Evolutionary conservation across 495 filamentous ascomycete genomes (phyloP).

Genomic region (Cercophora sp.): DNA sequence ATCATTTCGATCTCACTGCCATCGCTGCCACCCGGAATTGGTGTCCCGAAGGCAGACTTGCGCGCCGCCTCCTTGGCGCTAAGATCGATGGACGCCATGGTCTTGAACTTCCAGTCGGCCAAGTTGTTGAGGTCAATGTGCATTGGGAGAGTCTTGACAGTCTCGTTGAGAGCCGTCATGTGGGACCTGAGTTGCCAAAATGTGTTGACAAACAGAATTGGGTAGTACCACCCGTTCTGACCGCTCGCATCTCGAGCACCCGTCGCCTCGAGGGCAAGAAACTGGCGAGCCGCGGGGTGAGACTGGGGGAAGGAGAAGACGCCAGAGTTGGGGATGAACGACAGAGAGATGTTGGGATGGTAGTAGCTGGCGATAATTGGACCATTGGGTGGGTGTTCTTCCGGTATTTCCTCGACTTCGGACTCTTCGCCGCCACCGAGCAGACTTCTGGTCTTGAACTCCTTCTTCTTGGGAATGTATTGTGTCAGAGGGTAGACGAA

Average conservation of each 20-base stretch:
- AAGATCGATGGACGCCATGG: constrained; percentile 79
- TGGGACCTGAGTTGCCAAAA: constrained; percentile 94
- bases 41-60: constrained; percentile 60
- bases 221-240: constrained; percentile 93
- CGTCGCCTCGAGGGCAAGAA: constrained; percentile 69
- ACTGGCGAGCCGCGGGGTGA: constrained; percentile 71
- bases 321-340: constrained; percentile 79
- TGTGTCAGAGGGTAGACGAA: constrained; percentile 83
- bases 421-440: constrained; percentile 56
- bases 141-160: constrained; percentile 75
- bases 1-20: constrained; percentile 85
- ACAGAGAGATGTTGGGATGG: constrained; percentile 89
- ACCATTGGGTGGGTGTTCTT: constrained; percentile 45
- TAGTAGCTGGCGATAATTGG: constrained; percentile 81
- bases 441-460: constrained; percentile 83
- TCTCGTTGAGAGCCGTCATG: constrained; percentile 91
- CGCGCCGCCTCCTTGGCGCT: constrained; percentile 75
- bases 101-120: constrained; percentile 84
- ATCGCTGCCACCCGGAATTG: constrained; percentile 55
- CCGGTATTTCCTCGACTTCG: constrained; percentile 36
- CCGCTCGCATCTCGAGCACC: constrained; percentile 73
- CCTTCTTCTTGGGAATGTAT: constrained; percentile 88
- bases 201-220: constrained; percentile 84
- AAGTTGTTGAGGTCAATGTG: constrained; percentile 80
- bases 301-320: constrained; percentile 59